These are phyloP conservation scores for Penicillium sp. DNA, from an alignment of 2,329 filamentous ascomycete species.

Conservation along the genomic window DNA sequence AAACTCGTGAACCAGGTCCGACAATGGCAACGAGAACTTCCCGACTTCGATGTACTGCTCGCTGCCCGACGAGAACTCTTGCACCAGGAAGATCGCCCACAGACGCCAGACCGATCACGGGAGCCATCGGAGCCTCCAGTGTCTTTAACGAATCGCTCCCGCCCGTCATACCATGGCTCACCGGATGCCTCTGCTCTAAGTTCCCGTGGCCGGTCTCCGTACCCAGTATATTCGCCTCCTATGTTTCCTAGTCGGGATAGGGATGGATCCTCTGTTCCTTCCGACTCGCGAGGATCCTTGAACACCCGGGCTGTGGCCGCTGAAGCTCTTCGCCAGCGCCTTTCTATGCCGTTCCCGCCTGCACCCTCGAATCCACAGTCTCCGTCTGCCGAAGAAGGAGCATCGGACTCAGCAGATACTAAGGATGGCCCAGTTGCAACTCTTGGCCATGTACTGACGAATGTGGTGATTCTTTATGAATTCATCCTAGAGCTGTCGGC, in stretches of 20 bases:
- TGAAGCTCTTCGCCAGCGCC: conserved; percentile 35
- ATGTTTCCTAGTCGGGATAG: conserved; percentile 22
- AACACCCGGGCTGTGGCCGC: conserved; percentile 24
- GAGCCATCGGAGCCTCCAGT: conserved; percentile 23
- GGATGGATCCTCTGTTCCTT: conserved; percentile 22
- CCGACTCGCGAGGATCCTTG: conserved; percentile 28
- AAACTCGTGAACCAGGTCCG: conserved; percentile 61
- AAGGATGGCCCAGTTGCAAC: conserved; percentile 54
- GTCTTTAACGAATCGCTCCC: conserved; percentile 21
- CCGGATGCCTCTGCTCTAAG: conserved; percentile 14
- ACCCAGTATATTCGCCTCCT: conserved; percentile 4
- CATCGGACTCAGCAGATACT: conserved; percentile 15
- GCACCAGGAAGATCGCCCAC: conserved; percentile 32
- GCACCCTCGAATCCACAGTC: neutral
- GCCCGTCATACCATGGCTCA: conserved; percentile 18
- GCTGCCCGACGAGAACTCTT: conserved; percentile 54
- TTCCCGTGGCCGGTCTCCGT: conserved; percentile 20
- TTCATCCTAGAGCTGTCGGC: conserved; percentile 76
- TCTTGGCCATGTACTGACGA: conserved; percentile 75
- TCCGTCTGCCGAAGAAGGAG: conserved; percentile 6
- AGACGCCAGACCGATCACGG: conserved; percentile 17
- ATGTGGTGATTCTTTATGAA: conserved; percentile 74
- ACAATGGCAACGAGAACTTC: conserved; percentile 61
- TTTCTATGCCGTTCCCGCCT: conserved; percentile 33
- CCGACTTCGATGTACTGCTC: conserved; percentile 70